phyloP scores from a whole-genome alignment of 2,329 filamentous ascomycete species.

The Exophiala phaeomuriformis region DNA sequence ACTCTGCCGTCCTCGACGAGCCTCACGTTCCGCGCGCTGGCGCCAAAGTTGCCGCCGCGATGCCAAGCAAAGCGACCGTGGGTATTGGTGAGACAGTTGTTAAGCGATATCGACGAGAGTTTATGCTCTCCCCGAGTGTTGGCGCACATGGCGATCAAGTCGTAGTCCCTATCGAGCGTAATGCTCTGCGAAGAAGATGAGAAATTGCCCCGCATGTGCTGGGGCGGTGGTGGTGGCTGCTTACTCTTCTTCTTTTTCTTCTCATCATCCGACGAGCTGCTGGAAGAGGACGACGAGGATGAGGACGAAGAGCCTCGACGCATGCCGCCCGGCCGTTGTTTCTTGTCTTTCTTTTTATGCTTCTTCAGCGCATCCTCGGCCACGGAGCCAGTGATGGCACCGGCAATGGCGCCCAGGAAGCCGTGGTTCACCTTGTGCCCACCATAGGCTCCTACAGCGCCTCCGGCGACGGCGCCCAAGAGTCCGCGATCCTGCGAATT shows the following conservation, averaged over 20 bases:
- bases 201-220: conserved; percentile 33
- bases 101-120: conserved; percentile 33
- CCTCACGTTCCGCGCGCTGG: conserved; percentile 28
- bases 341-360: conserved; percentile 23
- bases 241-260: conserved; percentile 21
- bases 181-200: conserved; percentile 31
- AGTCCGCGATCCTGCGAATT: conserved; percentile 38
- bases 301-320: conserved; percentile 16
- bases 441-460: conserved; percentile 40
- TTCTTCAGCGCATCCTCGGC: conserved; percentile 40
- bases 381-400: conserved; percentile 42
- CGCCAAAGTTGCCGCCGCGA: conserved; percentile 34
- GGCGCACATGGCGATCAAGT: conserved; percentile 34
- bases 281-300: conserved; percentile 13
- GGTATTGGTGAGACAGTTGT: conserved; percentile 34
- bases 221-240: neutral
- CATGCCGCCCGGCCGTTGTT: conserved; percentile 6
- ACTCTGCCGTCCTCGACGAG: conserved; percentile 21
- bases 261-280: conserved; percentile 21
- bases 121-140: conserved; percentile 31
- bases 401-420: conserved; percentile 42
- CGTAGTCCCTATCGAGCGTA: conserved; percentile 32
- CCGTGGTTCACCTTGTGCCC: conserved; percentile 43
- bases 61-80: conserved; percentile 34
- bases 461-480: conserved; percentile 42